phyloP scores from a whole-genome alignment of 331 rosid genomes.

The Quercus lobata region DNA sequence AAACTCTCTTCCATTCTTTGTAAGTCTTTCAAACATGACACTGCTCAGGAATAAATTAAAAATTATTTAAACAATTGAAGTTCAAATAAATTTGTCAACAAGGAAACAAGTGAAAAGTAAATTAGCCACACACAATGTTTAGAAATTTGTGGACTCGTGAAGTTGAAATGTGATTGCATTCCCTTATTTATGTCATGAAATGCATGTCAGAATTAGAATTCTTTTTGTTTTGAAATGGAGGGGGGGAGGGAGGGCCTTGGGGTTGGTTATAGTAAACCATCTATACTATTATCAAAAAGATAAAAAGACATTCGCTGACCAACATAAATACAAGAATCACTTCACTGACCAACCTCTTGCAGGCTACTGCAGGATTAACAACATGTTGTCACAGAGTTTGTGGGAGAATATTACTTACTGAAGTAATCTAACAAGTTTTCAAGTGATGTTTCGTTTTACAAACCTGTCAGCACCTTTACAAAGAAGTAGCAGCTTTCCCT shows the following conservation, averaged over 20 bases:
- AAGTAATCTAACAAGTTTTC: too few relatives aligned
- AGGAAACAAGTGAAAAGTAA: background rate
- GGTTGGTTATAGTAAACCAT: background rate
- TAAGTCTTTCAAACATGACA: conserved; percentile 91
- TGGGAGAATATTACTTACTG: background rate
- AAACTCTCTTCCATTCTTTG: conserved; percentile 65
- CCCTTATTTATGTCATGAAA: background rate
- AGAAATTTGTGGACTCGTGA: background rate
- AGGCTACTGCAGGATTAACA: background rate
- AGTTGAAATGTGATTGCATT: background rate
- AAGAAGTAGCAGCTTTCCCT: conserved; percentile 30
- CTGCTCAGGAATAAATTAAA: conserved; percentile 39
- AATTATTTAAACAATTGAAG: background rate
- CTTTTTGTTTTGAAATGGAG: too few relatives aligned
- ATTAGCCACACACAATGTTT: background rate
- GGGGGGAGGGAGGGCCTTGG: too few relatives aligned
- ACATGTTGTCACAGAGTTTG: background rate
- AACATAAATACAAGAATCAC: background rate
- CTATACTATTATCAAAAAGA: background rate
- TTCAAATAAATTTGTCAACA: background rate
- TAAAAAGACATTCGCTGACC: background rate
- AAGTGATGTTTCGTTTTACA: too few relatives aligned
- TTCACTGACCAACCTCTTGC: background rate
- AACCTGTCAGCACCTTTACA: conserved; percentile 52
- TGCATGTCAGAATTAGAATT: background rate